Percentiles rank a stretch among this genome's conserved stretches.
Evolutionary conservation across 164 flowering plant species (phyloP).

Genomic region (Cinnamomum micranthum): DNA sequence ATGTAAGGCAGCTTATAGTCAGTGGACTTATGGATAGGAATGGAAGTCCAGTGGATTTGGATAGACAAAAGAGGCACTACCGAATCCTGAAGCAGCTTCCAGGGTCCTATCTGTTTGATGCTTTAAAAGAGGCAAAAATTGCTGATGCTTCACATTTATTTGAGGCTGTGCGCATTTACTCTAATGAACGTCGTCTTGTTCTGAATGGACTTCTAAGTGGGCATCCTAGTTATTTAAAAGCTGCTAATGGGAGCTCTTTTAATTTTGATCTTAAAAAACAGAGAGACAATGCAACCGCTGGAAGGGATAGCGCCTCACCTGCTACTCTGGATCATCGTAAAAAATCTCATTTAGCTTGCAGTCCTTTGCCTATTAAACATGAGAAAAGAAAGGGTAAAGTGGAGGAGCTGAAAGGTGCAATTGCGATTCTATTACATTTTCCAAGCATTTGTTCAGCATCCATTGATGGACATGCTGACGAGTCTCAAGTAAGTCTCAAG

Average conservation of each 20-base stretch:
- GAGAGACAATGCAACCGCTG: slow-evolving; percentile 24
- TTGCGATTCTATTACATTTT: slow-evolving; percentile 54
- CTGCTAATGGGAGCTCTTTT: slow-evolving; percentile 3
- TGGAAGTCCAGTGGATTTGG: slow-evolving; percentile 39
- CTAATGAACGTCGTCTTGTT: slow-evolving; percentile 82
- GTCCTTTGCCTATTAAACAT: slow-evolving; percentile 20
- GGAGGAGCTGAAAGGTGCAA: slow-evolving; percentile 66
- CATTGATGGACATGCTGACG: slow-evolving; percentile 40
- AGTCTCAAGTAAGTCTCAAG: slow-evolving; percentile 48
- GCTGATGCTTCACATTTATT: slow-evolving; percentile 32
- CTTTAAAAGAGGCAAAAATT: slow-evolving; percentile 57
- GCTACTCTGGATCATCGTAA: slow-evolving; percentile 37
- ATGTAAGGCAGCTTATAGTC: slow-evolving; percentile 87
- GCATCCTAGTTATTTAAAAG: slow-evolving; percentile 13
- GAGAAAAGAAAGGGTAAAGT: slow-evolving; percentile 31
- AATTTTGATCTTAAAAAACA: slow-evolving; percentile 20
- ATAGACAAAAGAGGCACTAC: slow-evolving; percentile 58
- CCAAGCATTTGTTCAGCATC: slow-evolving; percentile 34
- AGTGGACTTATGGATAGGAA: slow-evolving; percentile 75
- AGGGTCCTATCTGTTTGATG: slow-evolving; percentile 47
- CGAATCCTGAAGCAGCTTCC: slow-evolving; percentile 80
- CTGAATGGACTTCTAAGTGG: slow-evolving; percentile 47
- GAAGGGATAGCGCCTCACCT: slow-evolving; percentile 27
- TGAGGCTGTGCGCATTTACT: slow-evolving; percentile 58
- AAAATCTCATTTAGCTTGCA: slow-evolving; percentile 23